A percentile compares a stretch with the other conserved stretches of the same genome.
Conservation (phyloP, 2,329 filamentous ascomycete genomes). For the Dactylonectria estremocensis region DNA sequence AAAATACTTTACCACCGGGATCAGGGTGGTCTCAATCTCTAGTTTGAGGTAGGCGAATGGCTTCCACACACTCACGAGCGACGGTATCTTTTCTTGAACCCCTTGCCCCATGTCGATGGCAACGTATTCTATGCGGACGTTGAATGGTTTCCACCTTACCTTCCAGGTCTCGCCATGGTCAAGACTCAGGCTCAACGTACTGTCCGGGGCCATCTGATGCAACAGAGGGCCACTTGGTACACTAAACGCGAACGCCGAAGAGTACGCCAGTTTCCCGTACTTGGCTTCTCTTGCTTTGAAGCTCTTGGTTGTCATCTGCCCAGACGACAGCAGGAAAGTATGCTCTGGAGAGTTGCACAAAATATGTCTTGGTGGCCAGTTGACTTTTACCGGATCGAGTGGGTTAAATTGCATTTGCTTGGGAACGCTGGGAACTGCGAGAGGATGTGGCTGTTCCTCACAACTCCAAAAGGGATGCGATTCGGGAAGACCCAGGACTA, state of each 20-base stretch:
- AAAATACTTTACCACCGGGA: conserved; percentile 38
- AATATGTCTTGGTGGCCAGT: conserved; percentile 56
- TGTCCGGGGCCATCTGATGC: conserved; percentile 48
- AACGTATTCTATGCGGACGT: background rate
- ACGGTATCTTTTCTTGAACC: background rate
- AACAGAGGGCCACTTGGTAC: conserved; percentile 53
- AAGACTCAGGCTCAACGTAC: conserved; percentile 39
- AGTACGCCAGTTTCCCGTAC: conserved; percentile 62
- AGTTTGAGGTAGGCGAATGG: conserved; percentile 40
- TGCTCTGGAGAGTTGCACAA: conserved; percentile 52
- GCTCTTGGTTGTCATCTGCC: conserved; percentile 30
- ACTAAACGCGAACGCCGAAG: conserved; percentile 59
- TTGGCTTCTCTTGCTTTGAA: conserved; percentile 50
- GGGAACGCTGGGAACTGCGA: background rate
- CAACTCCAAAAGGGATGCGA: conserved; percentile 38
- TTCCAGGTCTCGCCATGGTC: conserved; percentile 48
- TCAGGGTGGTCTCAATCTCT: conserved; percentile 38
- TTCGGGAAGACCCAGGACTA: conserved; percentile 56
- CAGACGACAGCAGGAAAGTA: conserved; percentile 27
- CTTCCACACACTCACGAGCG: conserved; percentile 37
- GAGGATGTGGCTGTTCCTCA: conserved; percentile 29
- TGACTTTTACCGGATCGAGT: conserved; percentile 11
- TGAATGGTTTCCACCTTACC: conserved; percentile 29
- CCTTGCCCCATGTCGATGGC: background rate
- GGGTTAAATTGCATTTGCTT: background rate